Evolutionary conservation across 202 grass and related monocot genomes (phyloP).

Genomic region (Musa balbisiana): DNA sequence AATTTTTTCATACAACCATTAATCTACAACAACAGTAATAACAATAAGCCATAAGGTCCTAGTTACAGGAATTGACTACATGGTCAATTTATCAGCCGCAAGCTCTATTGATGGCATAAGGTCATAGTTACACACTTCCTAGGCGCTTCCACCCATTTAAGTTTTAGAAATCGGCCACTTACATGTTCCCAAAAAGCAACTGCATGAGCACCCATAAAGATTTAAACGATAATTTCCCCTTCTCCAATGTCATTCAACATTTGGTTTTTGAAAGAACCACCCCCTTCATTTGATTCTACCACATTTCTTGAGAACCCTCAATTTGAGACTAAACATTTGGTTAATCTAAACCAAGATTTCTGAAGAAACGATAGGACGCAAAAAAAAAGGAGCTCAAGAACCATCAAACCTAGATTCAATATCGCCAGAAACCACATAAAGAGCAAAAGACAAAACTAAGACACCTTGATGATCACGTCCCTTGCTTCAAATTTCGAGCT

Average conservation of each 20-base stretch:
- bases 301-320: neutral
- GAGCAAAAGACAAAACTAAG: neutral
- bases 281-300: neutral
- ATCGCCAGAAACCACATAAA: neutral
- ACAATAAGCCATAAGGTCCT: no score
- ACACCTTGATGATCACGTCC: conserved; percentile 88
- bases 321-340: neutral
- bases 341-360: neutral
- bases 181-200: neutral
- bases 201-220: neutral
- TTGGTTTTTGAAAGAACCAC: neutral
- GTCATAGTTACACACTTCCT: neutral
- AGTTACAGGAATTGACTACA: no score
- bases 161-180: neutral
- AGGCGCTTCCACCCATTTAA: neutral
- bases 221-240: neutral
- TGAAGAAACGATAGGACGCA: neutral
- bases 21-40: no score
- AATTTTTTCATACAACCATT: no score
- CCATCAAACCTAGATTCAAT: neutral
- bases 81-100: no score
- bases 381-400: neutral
- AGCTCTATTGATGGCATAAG: no score
- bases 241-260: neutral
- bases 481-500: conserved; percentile 81